Evolutionary conservation across 768 basidiomycete genomes (phyloP), one percentile per base, ranked within the genome.

Genomic region (Austroboletus eburneus): DNA sequence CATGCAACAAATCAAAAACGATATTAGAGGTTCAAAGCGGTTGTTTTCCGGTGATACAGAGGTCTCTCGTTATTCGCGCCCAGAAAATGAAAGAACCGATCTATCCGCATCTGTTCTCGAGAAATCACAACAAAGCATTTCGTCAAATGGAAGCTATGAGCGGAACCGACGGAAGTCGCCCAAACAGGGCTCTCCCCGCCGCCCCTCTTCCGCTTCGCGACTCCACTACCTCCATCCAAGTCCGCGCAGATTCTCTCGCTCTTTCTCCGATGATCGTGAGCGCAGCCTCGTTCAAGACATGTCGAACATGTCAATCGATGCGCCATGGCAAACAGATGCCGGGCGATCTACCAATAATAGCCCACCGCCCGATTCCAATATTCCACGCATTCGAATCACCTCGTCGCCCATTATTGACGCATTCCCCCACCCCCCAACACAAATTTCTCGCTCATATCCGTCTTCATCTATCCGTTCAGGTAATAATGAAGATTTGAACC

Each of bases 1-100:
- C 38, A 91, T 94, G 87, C 85, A 85, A 21, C 87, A 90, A 54
- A 91, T 93, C 53, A 85, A 85, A 65, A 77, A 73, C 47, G 87
- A 89, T 56, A 80, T 90, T 75, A 59, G 54, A 42, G 77, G 81
- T 4, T 76, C 78, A 42, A 88, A 88, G 63, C 81, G 85, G 12
- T 56, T 87, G 2, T 85, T 86, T 58, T 85, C 85, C 2, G 75
- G 73, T 5, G 83, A 85, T 16, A 81, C 80, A 0, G 82, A 83
- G 14, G 49, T 70, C 39, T 79, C 79, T 16, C 73, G 70, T 49
- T 61, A 65, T 43, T 69, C 54, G 5, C 52, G 55, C 9, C 9
- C 45, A 13, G 63, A 56, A 5, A 52, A 57, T 9, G 49, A 55
- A 10, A 50, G 34, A 5, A 33, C 45, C 21, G 52, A 65, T 21